A percentile compares a stretch with the other conserved stretches of the same genome.
These are phyloP conservation scores for Silene coronaria DNA, from an alignment of 179 eudicot genomes.

Conservation along the genomic window DNA sequence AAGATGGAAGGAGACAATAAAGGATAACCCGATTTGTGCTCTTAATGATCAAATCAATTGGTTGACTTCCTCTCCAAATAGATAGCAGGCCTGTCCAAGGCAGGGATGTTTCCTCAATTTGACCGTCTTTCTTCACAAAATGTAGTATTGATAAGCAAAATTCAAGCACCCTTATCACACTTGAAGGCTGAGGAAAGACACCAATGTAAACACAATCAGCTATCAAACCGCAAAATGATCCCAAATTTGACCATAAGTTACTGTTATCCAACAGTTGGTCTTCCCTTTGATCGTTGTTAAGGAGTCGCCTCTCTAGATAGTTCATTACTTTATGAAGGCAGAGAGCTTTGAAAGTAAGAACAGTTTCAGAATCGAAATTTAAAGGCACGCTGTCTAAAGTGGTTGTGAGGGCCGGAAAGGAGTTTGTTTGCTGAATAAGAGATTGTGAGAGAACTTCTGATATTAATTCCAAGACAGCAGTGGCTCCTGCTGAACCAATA, in stretches of 20 bases:
- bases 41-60: conserved; percentile 66
- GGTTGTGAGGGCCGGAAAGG: conserved; percentile 47
- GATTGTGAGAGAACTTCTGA: conserved; percentile 76
- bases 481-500: conserved; percentile 82
- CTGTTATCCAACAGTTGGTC: conserved; percentile 60
- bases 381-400: conserved; percentile 69
- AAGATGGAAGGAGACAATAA: conserved; percentile 75
- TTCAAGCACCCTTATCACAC: conserved; percentile 64
- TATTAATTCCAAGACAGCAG: conserved; percentile 74
- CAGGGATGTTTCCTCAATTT: conserved; percentile 59
- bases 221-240: conserved; percentile 69
- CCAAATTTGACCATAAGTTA: conserved; percentile 70
- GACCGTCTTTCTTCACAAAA: conserved; percentile 74
- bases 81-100: conserved; percentile 67
- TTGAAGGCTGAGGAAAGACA: conserved; percentile 67
- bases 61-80: conserved; percentile 63
- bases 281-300: conserved; percentile 69
- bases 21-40: conserved; percentile 66
- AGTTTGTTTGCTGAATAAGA: conserved; percentile 62
- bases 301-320: conserved; percentile 72
- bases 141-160: conserved; percentile 80
- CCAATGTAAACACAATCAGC: conserved; percentile 88
- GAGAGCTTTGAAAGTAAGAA: conserved; percentile 68
- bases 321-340: conserved; percentile 78
- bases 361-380: conserved; percentile 68